A percentile compares a stretch with the other conserved stretches of the same genome.
Evolutionary conservation across 1,284 basidiomycete genomes (phyloP).

Genomic region (Heterobasidion occidentale): DNA sequence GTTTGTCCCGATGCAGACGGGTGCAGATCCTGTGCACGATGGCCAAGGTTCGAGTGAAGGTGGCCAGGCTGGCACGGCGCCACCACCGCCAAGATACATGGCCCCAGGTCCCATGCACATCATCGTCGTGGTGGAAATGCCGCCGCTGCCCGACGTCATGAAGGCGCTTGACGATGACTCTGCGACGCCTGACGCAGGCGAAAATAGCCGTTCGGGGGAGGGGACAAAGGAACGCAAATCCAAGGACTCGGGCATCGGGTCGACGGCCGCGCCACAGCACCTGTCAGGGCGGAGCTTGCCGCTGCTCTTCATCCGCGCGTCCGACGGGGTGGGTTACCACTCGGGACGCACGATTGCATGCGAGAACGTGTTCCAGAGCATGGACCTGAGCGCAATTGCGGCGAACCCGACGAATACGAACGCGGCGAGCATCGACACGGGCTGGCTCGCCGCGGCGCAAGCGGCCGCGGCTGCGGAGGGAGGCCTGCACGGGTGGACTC

Average conservation of each 20-base stretch:
- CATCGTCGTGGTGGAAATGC: conserved; percentile 74
- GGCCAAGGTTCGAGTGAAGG: background rate
- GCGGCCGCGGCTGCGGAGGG: conserved; percentile 50
- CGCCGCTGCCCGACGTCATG: conserved; percentile 60
- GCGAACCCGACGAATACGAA: conserved; percentile 14
- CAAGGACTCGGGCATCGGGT: conserved; percentile 10
- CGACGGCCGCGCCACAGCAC: conserved; percentile 8
- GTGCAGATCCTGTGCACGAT: conserved; percentile 7
- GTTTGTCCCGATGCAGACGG: conserved; percentile 34
- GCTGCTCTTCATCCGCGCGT: conserved; percentile 66
- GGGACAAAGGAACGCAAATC: conserved; percentile 4
- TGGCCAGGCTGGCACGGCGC: conserved; percentile 8
- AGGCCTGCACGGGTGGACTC: conserved; percentile 60
- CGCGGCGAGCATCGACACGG: conserved; percentile 30
- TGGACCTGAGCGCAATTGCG: conserved; percentile 43
- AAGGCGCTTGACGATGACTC: conserved; percentile 67
- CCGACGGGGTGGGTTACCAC: conserved; percentile 76
- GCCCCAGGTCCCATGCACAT: conserved; percentile 53
- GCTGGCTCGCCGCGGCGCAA: conserved; percentile 62
- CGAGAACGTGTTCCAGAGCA: conserved; percentile 68
- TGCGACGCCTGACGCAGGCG: conserved; percentile 30
- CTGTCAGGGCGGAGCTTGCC: conserved; percentile 60
- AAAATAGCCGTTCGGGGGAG: conserved; percentile 18
- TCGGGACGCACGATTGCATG: conserved; percentile 78
- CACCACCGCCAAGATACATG: conserved; percentile 32